Conservation (phyloP, 2,329 filamentous ascomycete species). For the Cercospora sojina region DNA sequence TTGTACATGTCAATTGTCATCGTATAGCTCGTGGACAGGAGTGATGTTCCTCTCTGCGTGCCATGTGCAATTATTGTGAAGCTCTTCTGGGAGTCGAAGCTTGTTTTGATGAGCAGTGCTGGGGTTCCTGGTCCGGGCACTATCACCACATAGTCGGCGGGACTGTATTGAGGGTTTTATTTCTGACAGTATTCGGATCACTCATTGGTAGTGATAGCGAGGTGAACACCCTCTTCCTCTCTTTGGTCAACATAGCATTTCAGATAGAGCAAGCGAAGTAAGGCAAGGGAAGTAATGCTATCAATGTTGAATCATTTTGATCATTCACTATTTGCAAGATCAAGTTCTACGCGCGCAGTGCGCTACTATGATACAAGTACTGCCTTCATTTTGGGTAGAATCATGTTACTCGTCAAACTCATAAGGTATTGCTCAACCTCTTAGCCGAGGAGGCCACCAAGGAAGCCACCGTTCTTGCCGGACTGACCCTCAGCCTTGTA, state of each 20-base stretch:
- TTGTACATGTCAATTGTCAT: neutral
- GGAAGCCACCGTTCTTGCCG: neutral
- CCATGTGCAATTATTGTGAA: neutral
- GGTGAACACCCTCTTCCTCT: neutral
- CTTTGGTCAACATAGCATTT: too few relatives aligned
- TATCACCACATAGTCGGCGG: neutral
- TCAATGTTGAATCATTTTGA: neutral
- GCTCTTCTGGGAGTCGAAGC: neutral
- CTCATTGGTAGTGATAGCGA: neutral
- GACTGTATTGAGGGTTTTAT: neutral
- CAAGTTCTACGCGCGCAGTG: neutral
- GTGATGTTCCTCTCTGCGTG: neutral
- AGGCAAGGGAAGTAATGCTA: neutral
- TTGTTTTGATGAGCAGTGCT: constrained; percentile 1
- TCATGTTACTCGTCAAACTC: neutral
- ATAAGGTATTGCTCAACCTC: neutral
- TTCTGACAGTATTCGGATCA: neutral
- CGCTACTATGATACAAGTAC: neutral
- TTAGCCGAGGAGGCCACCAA: constrained; percentile 4
- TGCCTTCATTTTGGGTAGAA: neutral
- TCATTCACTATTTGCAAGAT: neutral
- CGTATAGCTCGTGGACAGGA: neutral
- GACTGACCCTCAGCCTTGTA: constrained; percentile 1
- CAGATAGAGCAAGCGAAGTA: too few relatives aligned
- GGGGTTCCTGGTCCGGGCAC: neutral